Evolutionary conservation across 164 flowering plant species (phyloP), one percentile per base, ranked within the genome.

Genomic region (Saururus chinensis): DNA sequence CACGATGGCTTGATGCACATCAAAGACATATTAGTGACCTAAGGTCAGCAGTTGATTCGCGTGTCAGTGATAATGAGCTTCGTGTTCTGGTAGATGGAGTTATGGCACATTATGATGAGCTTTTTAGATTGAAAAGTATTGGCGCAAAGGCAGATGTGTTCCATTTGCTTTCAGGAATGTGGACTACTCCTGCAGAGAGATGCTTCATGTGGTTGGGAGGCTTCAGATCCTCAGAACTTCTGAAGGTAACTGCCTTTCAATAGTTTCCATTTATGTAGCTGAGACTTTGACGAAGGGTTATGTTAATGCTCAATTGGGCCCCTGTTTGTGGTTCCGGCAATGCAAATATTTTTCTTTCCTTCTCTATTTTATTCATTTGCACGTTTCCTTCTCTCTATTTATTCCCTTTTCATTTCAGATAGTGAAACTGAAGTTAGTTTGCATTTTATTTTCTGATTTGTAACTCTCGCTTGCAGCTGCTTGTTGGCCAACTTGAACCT

Each of bases 171-270:
- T 84, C 92, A 17, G 98, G 98, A 67, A 87, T 84, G 92, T 92
- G 98, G 98, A 80, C 75, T 68, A 83, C 96, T 20, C 96, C 96
- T 26, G 92, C 79, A 0, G 98, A 92, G 72, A 74, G 98, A 67
- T 89, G 82, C 72, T 87, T 89, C 76, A 85, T 92, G 88, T 92
- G 98, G 98, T 69, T 92, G 60, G 98, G 98, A 9, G 98, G 96
- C 37, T 92, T 89, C 71, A 85, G 96, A 5, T 82, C 92, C 41
- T 87, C 98, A 11, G 96, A 92, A 64, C 75, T 89, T 64, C 88
- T 89, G 64, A 87, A 84, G 92, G 98, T 92, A 41, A 71, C 56
- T 56, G 24, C 24, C 9, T 53, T 53, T n/a, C 56, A 53, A n/a
- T 53, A 30, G 37, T 30, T 30, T 53, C 56, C 5, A n/a, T 53